phyloP scores from a whole-genome alignment of 2,329 filamentous ascomycete species.

The Trichoderma sp. region DNA sequence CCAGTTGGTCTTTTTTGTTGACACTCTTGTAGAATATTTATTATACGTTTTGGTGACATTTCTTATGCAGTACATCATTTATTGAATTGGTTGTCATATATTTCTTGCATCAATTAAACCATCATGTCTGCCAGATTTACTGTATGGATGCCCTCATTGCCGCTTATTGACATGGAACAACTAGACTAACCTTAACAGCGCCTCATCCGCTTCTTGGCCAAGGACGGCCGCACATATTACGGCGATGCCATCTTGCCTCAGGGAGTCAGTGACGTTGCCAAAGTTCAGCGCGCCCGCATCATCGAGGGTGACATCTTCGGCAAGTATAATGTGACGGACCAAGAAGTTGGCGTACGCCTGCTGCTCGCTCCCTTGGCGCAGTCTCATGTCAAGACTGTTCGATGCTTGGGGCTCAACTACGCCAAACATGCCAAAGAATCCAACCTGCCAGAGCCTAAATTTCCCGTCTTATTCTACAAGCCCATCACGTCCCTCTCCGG shows the following conservation, averaged over 20 bases:
- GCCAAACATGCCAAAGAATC: slow-evolving; percentile 68
- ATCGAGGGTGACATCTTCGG: slow-evolving; percentile 66
- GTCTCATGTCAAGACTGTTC: slow-evolving; percentile 62
- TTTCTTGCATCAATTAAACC: neutral
- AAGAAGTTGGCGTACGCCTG: slow-evolving; percentile 52
- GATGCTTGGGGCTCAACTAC: slow-evolving; percentile 71
- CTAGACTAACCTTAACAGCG: slow-evolving; percentile 46
- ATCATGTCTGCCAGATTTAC: slow-evolving; percentile 16
- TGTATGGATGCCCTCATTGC: neutral
- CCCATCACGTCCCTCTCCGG: slow-evolving; percentile 64
- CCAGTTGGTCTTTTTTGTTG: neutral
- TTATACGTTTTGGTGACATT: neutral
- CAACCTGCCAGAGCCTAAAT: slow-evolving; percentile 65
- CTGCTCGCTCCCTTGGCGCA: slow-evolving; percentile 63
- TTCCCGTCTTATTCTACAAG: slow-evolving; percentile 66
- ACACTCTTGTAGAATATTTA: neutral
- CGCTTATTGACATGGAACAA: neutral
- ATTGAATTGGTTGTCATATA: neutral
- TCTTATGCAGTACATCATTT: neutral
- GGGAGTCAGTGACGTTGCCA: slow-evolving; percentile 58
- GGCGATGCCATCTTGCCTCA: slow-evolving; percentile 69
- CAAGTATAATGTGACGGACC: slow-evolving; percentile 60
- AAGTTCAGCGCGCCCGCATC: slow-evolving; percentile 58
- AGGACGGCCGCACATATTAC: slow-evolving; percentile 67
- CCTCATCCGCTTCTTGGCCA: slow-evolving; percentile 70